Evolutionary conservation across 352 stramenopile species (phyloP).

Genomic region (Halophytophthora batemanensis): DNA sequence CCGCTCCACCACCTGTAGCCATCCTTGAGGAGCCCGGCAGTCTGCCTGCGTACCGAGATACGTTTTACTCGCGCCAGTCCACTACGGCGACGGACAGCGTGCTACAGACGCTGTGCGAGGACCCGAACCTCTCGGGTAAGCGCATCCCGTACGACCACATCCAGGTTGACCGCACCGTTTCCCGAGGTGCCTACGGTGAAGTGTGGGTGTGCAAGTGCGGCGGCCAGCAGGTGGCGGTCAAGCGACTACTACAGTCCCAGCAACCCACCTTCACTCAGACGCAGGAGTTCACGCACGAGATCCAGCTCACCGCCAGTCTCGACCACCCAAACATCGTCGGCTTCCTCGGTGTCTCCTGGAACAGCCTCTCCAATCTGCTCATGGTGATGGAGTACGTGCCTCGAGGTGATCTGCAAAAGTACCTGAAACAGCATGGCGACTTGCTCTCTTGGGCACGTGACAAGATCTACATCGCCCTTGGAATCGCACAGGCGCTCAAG

Average conservation of each 20-base stretch:
- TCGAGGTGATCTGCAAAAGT: slow-evolving; percentile 37
- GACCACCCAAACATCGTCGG: slow-evolving; percentile 45
- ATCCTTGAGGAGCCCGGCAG: too few species aligned
- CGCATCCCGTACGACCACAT: slow-evolving; percentile 21
- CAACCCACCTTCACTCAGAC: slow-evolving; percentile 30
- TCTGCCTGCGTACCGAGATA: too few species aligned
- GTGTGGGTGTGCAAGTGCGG: slow-evolving; percentile 38
- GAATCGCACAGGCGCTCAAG: slow-evolving; percentile 37
- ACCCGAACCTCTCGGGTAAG: slow-evolving; percentile 26
- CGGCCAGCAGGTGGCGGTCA: slow-evolving; percentile 39
- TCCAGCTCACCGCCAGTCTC: slow-evolving; percentile 38
- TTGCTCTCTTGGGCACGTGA: slow-evolving; percentile 15
- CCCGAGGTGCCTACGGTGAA: slow-evolving; percentile 42
- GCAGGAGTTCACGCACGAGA: slow-evolving; percentile 39
- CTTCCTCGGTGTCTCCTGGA: slow-evolving; percentile 54
- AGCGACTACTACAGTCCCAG: slow-evolving; percentile 41
- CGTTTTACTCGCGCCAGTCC: too few species aligned
- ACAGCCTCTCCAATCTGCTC: slow-evolving; percentile 43
- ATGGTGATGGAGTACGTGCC: slow-evolving; percentile 55
- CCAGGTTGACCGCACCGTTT: slow-evolving; percentile 16
- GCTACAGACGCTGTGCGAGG: slow-evolving; percentile 18
- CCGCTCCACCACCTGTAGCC: too few species aligned
- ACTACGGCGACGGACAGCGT: slow-evolving; percentile 6
- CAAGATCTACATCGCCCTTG: slow-evolving; percentile 41
- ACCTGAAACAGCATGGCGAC: slow-evolving; percentile 26